Evolutionary conservation across 176 grass and related monocot genomes (phyloP), one percentile per base, ranked within the genome.

Genomic region (Secale cereale): DNA sequence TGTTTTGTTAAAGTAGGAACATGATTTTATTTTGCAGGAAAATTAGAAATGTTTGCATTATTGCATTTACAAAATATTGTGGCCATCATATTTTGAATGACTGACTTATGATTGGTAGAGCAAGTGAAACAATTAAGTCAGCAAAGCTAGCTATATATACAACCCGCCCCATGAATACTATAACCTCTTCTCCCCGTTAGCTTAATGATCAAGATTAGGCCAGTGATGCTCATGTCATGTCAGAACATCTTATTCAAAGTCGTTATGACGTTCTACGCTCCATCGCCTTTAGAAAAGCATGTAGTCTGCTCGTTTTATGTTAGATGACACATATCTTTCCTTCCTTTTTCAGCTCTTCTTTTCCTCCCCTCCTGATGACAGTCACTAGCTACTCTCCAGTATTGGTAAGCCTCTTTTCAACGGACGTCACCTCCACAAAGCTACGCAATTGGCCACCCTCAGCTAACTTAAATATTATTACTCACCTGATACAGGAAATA

Each of bases 181-280:
- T 39, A 77, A 19, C 5, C 6, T 26, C 29, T 39, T 60, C 66
- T 41, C 3, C 2, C 3, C 2, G 35, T 79, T 87, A 79, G 66
- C 79, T 86, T 90, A 79, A 83, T 78, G 74, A 59, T 83, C 84
- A 86, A 83, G 88, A 66, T 86, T 90, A 83, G 79, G 85, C 59
- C 59, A 33, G 59, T 68, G 85, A 80, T 62, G 74, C 29, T 32
- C 35, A 17, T 46, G 66, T 50, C 75, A 61, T 67, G 65, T 80
- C 29, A 52, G 2, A 32, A 68, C 76, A 52, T 76, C 76, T 46
- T 33, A 76, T 90, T 90, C 89, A 68, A 45, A 68, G 76, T 60
- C 75, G 84, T 90, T 90, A 83, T 83, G 89, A 83, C 85, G 67
- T 61, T 50, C 59, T 50, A 35, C n/a, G 1, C 26, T 82, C 25